These are phyloP conservation scores for Lolium multiflorum DNA, from an alignment of 176 grass and related monocot species.

Conservation along the genomic window DNA sequence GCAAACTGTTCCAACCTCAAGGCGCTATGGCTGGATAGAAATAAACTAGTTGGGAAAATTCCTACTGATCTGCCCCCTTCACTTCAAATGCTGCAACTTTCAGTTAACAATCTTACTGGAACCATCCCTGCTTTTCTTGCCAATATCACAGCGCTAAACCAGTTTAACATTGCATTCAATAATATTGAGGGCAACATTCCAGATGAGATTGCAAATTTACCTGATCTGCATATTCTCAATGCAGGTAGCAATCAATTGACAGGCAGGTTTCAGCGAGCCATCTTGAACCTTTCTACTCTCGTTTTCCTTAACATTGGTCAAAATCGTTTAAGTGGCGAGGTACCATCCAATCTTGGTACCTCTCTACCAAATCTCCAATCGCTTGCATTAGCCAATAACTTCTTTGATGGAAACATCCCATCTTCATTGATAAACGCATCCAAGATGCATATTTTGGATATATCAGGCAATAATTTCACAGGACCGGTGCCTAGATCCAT, in stretches of 20 bases:
- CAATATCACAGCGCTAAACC: conserved; percentile 6
- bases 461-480: conserved; percentile 23
- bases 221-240: neutral
- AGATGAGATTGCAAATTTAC: conserved; percentile 11
- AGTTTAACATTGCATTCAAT: neutral
- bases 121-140: conserved; percentile 29
- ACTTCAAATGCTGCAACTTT: conserved; percentile 2
- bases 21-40: neutral
- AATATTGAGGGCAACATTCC: conserved; percentile 39
- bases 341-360: conserved; percentile 12
- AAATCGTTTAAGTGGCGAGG: neutral
- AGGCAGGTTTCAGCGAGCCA: neutral
- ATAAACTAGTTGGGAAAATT: neutral
- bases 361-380: neutral
- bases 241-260: neutral
- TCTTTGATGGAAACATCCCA: conserved; percentile 27
- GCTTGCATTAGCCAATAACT: neutral
- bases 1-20: conserved; percentile 26
- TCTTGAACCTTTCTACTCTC: conserved; percentile 34
- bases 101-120: conserved; percentile 28
- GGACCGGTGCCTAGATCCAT: conserved; percentile 26
- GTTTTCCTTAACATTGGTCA: neutral
- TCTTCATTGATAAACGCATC: conserved; percentile 24
- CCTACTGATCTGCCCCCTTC: neutral
- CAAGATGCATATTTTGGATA: neutral